These are phyloP conservation scores for Pulveroboletus frians DNA, from an alignment of 768 basidiomycete genomes.

Conservation along the genomic window DNA sequence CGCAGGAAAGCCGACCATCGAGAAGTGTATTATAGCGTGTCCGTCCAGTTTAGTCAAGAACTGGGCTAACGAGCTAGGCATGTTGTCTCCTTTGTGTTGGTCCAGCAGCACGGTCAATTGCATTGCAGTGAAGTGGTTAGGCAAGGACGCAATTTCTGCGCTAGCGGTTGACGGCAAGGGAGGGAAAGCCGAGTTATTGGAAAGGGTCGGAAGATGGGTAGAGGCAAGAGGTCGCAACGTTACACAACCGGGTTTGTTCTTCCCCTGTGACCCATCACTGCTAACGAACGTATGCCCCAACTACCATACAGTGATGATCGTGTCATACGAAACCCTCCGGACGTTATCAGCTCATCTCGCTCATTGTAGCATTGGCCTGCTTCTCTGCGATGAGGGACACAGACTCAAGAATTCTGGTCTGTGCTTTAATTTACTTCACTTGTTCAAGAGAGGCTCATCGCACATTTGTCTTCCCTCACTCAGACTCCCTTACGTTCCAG, in stretches of 20 bases:
- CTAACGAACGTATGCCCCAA: background rate
- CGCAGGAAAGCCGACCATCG: conserved; percentile 80
- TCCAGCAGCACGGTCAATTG: background rate
- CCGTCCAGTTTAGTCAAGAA: conserved; percentile 96
- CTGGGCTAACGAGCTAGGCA: conserved; percentile 96
- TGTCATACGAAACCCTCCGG: conserved; percentile 94
- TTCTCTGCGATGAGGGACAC: conserved; percentile 98
- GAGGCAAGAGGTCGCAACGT: conserved; percentile 84
- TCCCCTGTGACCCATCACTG: background rate
- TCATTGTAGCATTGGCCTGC: conserved; percentile 76
- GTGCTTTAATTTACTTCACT: conserved; percentile 13
- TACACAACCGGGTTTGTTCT: conserved; percentile 73
- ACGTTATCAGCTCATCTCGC: conserved; percentile 72
- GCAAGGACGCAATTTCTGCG: conserved; percentile 73
- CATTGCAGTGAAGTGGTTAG: conserved; percentile 87
- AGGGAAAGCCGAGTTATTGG: conserved; percentile 73
- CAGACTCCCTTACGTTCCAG: conserved; percentile 85
- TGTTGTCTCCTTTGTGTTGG: conserved; percentile 19
- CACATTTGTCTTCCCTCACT: background rate
- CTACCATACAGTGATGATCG: conserved; percentile 80
- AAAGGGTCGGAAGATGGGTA: conserved; percentile 84
- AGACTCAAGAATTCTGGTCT: conserved; percentile 91
- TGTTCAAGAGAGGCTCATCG: conserved; percentile 3
- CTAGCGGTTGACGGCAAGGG: conserved; percentile 92
- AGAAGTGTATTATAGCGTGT: conserved; percentile 97